Evolutionary conservation across 106 monocot genomes (phyloP), one percentile per base, ranked within the genome.

Genomic region (Amphibolis antarctica): DNA sequence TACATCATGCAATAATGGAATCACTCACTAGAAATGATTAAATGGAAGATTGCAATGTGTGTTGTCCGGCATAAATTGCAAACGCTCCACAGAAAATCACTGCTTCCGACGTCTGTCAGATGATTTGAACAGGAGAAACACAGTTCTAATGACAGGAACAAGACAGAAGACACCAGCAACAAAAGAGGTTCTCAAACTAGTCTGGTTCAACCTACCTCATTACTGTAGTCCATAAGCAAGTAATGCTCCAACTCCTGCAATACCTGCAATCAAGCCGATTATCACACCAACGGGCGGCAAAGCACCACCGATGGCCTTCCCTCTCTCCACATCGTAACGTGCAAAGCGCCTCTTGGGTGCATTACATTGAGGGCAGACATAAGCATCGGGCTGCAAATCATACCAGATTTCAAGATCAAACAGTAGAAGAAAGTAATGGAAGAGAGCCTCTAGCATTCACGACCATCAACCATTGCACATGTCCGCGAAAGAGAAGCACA

Each of bases 331-430:
- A 72, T 96, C 94, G 52, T 96, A 96, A 13, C 47, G 36, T 10
- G 80, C 71, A 74, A 96, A 96, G 12, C 94, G 50, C 80, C 86
- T 96, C 82, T 89, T 96, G 6, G 94, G 86, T 52, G 94, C 94
- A 66, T 62, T 58, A 74, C 94, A 96, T 76, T 89, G 94, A n/a
- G 94, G 94, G 67, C 94, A 96, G 26, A n/a, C 66, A 61, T 96
- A 96, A 9, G 64, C 42, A 72, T 89, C 94, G 26, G 94, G 80
- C 94, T 96, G 86, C 61, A 80, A 71, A 63, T n/a, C n/a, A 23
- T 19, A 25, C 30, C 45, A 46, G 18, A 47, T 7, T 4, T 29
- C 14, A 54, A 1, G 5, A 22, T n/a, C 1, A 27, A 15, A 59
- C 1, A 30, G 59, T 12, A 11, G 46, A 46, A 47, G 6, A 15